Evolutionary conservation across 257 asterid species (phyloP), one percentile per base, ranked within the genome.

Genomic region (Voacanga thouarsii): DNA sequence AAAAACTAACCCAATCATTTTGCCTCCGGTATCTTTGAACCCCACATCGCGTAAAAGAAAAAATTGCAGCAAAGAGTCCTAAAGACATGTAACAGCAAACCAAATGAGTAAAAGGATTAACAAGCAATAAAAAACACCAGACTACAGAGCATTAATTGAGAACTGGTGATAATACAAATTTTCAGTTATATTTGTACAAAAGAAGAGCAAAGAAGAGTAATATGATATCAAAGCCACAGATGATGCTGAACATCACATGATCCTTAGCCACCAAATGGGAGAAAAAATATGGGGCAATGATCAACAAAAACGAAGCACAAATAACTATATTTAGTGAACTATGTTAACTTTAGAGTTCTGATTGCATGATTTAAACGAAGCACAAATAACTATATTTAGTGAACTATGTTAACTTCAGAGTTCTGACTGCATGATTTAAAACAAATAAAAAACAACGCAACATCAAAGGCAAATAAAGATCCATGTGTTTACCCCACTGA

Each of bases 1-100:
- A 55, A 75, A 78, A 72, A 89, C 98, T 89, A 76, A 94, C 99
- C 99, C 96, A 90, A 87, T 94, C 99, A 73, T 88, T 87, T 87
- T 75, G 84, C 87, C 82, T 83, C 75, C 97, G 89, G 78, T 94
- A 92, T 74, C 92, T 88, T 87, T 93, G 95, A 59, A 93, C 53
- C 79, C 94, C 96, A 85, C 99, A 92, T 39, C 88, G 87, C 63
- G 98, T 71, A 75, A 91, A 90, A 75, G 95, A 88, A 86, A 92
- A 92, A 41, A 90, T 80, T 53, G 96, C 97, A 75, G 92, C 97
- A 83, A 94, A 91, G 15, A 94, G 76, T 80, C 95, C 99, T 94
- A 80, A 9, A 68, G 15, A 41, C 41, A 68, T 21, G 39, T 39
- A 4, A 37, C 72, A 66, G 8, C 21, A 45, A 66, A 39, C 11